These are phyloP conservation scores for Haemoproteus tartakovskyi DNA, from an alignment of 169 alveolate species.

Conservation along the genomic window DNA sequence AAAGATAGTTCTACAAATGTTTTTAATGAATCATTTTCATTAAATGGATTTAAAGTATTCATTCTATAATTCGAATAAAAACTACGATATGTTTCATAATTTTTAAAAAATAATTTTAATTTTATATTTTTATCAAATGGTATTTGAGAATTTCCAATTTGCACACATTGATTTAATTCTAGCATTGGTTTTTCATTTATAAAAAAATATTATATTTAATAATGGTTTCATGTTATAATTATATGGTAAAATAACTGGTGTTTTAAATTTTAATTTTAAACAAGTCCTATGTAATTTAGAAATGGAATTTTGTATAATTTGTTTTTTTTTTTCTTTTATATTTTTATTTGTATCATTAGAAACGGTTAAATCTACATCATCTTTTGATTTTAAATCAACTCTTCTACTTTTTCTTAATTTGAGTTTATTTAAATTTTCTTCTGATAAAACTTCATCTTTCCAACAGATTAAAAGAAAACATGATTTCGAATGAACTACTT, in stretches of 20 bases:
- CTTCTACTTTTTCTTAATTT: conserved; percentile 30
- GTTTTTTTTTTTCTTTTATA: not conserved
- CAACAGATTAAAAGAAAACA: conserved; percentile 10
- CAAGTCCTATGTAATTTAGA: no score
- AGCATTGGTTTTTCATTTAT: conserved; percentile 28
- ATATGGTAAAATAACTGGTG: conserved; percentile 31
- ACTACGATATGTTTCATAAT: no score
- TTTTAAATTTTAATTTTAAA: conserved; percentile 21
- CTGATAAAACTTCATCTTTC: conserved; percentile 15
- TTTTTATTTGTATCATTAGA: not conserved
- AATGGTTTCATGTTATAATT: conserved; percentile 4
- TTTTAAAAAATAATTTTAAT: no score
- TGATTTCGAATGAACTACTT: not conserved
- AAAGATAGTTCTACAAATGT: conserved; percentile 31
- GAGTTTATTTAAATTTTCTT: conserved; percentile 6
- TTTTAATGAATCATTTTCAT: conserved; percentile 9
- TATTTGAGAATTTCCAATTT: no score
- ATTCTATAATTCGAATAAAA: not conserved
- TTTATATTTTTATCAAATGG: no score
- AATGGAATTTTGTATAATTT: no score
- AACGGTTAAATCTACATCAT: conserved; percentile 6
- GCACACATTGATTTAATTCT: not conserved
- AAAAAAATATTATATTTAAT: conserved; percentile 16
- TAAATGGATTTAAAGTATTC: conserved; percentile 16
- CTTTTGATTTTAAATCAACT: not conserved